These are phyloP conservation scores for Ophiostoma quercus DNA, from an alignment of 2,329 filamentous ascomycete species.

Conservation along the genomic window DNA sequence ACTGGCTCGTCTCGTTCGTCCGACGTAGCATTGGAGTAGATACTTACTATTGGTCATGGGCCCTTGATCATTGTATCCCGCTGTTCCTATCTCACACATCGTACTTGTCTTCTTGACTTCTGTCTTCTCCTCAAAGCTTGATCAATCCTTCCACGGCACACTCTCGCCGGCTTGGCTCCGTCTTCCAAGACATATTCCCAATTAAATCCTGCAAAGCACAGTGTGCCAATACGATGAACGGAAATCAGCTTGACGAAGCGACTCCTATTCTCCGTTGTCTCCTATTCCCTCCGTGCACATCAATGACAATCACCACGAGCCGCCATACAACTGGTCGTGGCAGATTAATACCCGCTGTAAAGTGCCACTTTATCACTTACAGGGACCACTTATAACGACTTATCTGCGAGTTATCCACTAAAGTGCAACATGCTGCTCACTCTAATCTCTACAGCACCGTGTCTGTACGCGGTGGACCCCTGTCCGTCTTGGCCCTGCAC, in stretches of 20 bases:
- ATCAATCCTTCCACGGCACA: background rate
- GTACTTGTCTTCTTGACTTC: background rate
- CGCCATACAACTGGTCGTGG: background rate
- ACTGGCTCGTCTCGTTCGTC: background rate
- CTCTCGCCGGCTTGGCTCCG: background rate
- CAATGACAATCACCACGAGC: background rate
- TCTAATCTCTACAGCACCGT: background rate
- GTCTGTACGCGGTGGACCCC: background rate
- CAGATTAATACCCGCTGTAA: constrained; percentile 13
- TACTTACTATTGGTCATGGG: too few species aligned
- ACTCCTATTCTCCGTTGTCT: background rate
- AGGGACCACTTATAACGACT: background rate
- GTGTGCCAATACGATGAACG: background rate
- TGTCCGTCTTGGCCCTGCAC: constrained; percentile 1
- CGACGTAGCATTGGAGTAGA: background rate
- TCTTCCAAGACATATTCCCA: background rate
- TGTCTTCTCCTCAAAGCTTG: background rate
- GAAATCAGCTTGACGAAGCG: background rate
- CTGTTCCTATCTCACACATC: background rate
- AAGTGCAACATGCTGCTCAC: background rate
- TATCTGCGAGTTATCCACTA: background rate
- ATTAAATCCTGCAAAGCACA: background rate
- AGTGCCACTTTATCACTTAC: background rate
- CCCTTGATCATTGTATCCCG: too few species aligned
- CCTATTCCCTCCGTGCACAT: background rate